phyloP scores from a whole-genome alignment of 192 early-diverging fungal genomes.

The Backusella circina region DNA sequence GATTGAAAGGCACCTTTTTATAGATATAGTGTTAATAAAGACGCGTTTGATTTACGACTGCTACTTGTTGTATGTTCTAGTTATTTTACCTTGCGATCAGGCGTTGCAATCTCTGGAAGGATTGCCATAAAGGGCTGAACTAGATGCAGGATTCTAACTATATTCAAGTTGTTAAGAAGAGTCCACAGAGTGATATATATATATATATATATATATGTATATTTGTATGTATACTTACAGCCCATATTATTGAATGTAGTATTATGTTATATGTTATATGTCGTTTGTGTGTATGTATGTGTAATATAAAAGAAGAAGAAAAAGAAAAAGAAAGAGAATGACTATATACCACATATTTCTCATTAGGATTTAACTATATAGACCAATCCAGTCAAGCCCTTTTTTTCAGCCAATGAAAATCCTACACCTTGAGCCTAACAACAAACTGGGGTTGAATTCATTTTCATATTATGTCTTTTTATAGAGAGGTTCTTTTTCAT shows the following conservation, averaged over 20 bases:
- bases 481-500: neutral
- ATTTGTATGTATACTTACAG: neutral
- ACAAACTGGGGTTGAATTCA: neutral
- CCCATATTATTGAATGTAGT: neutral
- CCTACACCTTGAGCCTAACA: neutral
- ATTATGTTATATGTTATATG: neutral
- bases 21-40: no score
- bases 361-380: neutral
- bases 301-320: neutral
- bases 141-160: constrained; percentile 94
- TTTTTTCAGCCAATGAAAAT: neutral
- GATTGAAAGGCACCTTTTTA: constrained; percentile 88
- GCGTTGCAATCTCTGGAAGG: constrained; percentile 96
- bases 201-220: neutral
- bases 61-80: no score
- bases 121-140: constrained; percentile 97
- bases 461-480: neutral
- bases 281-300: no score
- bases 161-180: neutral
- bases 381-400: neutral
- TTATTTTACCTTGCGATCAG: constrained; percentile 89
- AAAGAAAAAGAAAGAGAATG: neutral
- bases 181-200: neutral
- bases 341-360: neutral
- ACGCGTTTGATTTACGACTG: no score